phyloP scores from a whole-genome alignment of 768 basidiomycete species.

The Leccinum arenicola region DNA sequence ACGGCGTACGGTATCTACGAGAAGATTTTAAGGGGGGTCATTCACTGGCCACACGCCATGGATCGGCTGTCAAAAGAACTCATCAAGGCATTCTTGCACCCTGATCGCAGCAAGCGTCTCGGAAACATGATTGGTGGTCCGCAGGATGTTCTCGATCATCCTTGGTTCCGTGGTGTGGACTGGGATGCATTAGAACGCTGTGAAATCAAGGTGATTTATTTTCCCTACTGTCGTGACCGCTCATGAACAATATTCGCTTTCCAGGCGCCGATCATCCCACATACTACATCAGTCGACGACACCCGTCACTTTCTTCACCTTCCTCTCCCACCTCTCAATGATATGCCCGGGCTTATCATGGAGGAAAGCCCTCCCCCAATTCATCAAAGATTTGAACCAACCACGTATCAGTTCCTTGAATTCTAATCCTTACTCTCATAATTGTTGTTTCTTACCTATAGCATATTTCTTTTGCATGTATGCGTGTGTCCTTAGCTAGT shows the following conservation, averaged over 20 bases:
- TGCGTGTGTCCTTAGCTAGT: conserved; percentile 4
- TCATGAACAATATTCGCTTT: conserved; percentile 6
- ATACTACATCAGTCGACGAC: conserved; percentile 75
- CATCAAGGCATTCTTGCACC: conserved; percentile 84
- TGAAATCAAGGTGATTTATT: conserved; percentile 70
- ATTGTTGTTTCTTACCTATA: conserved; percentile 24
- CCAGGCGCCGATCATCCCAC: conserved; percentile 85
- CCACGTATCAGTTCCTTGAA: conserved; percentile 71
- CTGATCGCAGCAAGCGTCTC: conserved; percentile 86
- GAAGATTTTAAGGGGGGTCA: conserved; percentile 86
- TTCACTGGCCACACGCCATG: conserved; percentile 89
- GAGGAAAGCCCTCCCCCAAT: conserved; percentile 59
- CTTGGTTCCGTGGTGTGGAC: conserved; percentile 95
- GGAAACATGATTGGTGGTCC: conserved; percentile 93
- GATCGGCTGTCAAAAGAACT: conserved; percentile 88
- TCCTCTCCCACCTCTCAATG: conserved; percentile 70
- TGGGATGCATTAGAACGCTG: conserved; percentile 86
- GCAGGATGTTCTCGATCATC: conserved; percentile 85
- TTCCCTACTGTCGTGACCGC: conserved; percentile 1
- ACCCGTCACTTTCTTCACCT: conserved; percentile 84
- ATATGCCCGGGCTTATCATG: conserved; percentile 73
- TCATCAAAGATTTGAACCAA: conserved; percentile 63
- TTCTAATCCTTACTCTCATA: conserved; percentile 45
- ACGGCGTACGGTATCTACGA: conserved; percentile 99
- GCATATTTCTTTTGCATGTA: conserved; percentile 19